Base-by-base conservation (phyloP, 441 rosid genomes). In the Dalechampia spathulata region DNA sequence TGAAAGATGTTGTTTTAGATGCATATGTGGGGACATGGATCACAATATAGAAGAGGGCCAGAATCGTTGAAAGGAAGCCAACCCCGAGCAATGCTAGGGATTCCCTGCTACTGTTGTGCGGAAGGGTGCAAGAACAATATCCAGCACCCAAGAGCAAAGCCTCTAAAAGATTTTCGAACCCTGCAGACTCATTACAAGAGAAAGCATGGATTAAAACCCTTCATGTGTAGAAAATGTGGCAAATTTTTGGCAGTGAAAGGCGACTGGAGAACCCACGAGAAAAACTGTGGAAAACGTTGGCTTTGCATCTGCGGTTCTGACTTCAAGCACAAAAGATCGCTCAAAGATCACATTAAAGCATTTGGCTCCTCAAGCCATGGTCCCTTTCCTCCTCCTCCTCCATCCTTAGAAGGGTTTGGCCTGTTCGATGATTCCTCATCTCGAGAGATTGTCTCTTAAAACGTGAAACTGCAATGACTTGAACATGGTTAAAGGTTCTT, bases 11-110 rank as follows among this genome's bases (percentile, higher is more conserved):
- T 27, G 27, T 48, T 25, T 51, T 4, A 78, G 92, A 89, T 89
- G 92, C 97, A 86, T 68, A 78, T 86, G 90, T 89, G 97, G 97
- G 92, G 95, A 4, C 97, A 89, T 39, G 95, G 95, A 62, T 86
- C 95, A 25, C 88, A 86, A 52, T 86, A 86, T 60, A 72, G 97
- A 1, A 78, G 74, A 67, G 92, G 97, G 11, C 81, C 92, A 2
- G 86, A 82, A 41, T 86, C 90, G 1, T 73, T 86, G 10, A 86
- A 75, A 70, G 92, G 92, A 45, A 71, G 72, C 0, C 86, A 86
- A 41, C 93, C 95, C 13, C 75, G 83, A 66, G 79, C 86, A 36
- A 78, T 84, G 77, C 20, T 78, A 30, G 81, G 83, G 23, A 76
- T 83, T 47, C 92, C 95, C 15, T 89, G 97, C 75, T 89, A 81